Evolutionary conservation across 2,329 filamentous ascomycete species (phyloP), one percentile per base, ranked within the genome.

Genomic region (Aureobasidium sp.): DNA sequence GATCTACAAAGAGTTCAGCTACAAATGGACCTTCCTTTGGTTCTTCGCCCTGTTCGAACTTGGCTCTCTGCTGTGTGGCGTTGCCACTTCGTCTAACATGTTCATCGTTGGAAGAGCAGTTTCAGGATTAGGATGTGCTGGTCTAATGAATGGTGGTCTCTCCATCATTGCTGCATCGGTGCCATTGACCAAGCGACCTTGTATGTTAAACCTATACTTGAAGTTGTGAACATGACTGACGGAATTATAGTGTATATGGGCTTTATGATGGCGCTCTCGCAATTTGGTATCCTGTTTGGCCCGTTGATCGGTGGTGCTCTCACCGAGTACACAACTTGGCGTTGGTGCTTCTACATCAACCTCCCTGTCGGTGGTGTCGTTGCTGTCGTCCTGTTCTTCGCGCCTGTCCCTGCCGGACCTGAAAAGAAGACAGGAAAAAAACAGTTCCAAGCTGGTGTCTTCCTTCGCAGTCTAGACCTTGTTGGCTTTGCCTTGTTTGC

Each of bases 1-100:
- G 66, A 79, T 84, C 2, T 86, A 80, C 6, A 82, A 79, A 47
- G 79, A 77, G 63, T 81, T 80, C 58, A 67, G 25, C 27, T 51
- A 51, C 32, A 73, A 11, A 70, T 76, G 68, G 47, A 71, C 70
- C 1, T 82, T 77, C 61, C 66, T 81, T 4, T 64, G 70, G 53
- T 64, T 72, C 38, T 68, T 83, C 24, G n/a, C 68, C 1, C 60
- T 74, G 17, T 74, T 74, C 56, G 70, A 74, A 50, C 19, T 80
- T 0, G 80, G 80, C 2, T 79, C 75, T 0, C 58, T 78, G 3
- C 63, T 83, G n/a, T 82, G 79, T 56, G 79, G 52, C 57, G 71
- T 47, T 0, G 74, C 79, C 0, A 66, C 61, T 0, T 75, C 69
- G 8, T 78, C 76, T 0, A 58, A 64, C 0, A 77, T 77, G 68